phyloP scores from a whole-genome alignment of 345 rosid genomes.

The Eucalyptus victrix region DNA sequence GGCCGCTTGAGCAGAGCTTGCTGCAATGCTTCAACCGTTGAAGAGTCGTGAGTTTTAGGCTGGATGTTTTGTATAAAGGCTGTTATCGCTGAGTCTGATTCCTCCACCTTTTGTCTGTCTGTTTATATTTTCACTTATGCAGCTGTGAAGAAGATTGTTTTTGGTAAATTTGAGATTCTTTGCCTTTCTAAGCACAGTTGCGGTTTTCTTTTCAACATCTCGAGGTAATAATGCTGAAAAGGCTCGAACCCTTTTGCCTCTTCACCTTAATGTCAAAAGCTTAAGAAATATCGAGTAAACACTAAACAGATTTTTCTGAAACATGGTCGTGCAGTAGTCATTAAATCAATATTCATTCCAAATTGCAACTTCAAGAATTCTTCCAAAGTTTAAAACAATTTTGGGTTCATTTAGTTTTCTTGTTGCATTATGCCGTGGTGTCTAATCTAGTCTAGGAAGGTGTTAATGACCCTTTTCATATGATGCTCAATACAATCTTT shows the following conservation, averaged over 20 bases:
- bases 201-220: background rate
- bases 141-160: background rate
- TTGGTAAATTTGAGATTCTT: background rate
- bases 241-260: background rate
- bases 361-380: background rate
- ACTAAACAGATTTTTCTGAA: background rate
- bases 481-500: background rate
- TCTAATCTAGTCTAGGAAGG: background rate
- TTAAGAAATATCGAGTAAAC: background rate
- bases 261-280: background rate
- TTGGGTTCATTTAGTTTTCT: background rate
- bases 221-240: background rate
- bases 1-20: constrained; percentile 4
- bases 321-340: background rate
- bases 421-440: background rate
- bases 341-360: background rate
- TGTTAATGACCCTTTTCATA: background rate
- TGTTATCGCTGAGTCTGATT: background rate
- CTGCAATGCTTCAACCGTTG: background rate
- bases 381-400: background rate
- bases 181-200: background rate
- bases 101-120: background rate
- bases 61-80: background rate
- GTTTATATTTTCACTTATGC: background rate
- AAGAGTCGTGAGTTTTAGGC: background rate